Evolutionary conservation across 192 early-diverging fungal species (phyloP).

Genomic region (Backusella australiensis): DNA sequence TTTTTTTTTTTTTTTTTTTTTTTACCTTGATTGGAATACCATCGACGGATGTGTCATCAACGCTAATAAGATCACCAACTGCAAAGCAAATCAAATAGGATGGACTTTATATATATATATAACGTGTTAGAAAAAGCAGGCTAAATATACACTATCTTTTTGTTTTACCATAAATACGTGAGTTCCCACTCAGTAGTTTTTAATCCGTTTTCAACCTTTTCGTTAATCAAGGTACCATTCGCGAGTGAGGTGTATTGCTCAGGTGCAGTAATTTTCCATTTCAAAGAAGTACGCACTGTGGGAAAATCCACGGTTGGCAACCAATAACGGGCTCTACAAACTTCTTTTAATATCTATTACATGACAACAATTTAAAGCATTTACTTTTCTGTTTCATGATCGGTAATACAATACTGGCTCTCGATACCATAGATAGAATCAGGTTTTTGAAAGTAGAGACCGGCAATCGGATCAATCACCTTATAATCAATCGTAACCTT

Average conservation of each 20-base stretch:
- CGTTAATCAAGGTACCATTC: conserved; percentile 38
- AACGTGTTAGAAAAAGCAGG: neutral
- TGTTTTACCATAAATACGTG: neutral
- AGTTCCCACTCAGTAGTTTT: neutral
- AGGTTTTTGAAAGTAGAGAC: conserved; percentile 45
- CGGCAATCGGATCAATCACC: conserved; percentile 36
- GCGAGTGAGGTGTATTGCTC: conserved; percentile 40
- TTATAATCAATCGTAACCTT: conserved; percentile 36
- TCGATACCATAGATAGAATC: conserved; percentile 27
- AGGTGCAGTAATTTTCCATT: conserved; percentile 44
- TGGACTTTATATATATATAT: conserved; percentile 31
- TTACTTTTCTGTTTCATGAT: conserved; percentile 46
- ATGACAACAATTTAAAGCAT: neutral
- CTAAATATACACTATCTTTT: neutral
- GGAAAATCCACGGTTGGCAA: conserved; percentile 50
- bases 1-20: no score
- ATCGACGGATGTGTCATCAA: conserved; percentile 43
- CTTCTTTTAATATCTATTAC: neutral
- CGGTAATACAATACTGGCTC: conserved; percentile 42
- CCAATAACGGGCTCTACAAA: conserved; percentile 48
- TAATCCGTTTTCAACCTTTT: neutral
- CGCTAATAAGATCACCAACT: conserved; percentile 46
- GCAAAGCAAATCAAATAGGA: conserved; percentile 51
- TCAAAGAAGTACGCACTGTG: conserved; percentile 40
- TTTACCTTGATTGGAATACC: conserved; percentile 42